Base-by-base conservation (phyloP, 2,329 filamentous ascomycete species). In the Xylariaceae sp. region DNA sequence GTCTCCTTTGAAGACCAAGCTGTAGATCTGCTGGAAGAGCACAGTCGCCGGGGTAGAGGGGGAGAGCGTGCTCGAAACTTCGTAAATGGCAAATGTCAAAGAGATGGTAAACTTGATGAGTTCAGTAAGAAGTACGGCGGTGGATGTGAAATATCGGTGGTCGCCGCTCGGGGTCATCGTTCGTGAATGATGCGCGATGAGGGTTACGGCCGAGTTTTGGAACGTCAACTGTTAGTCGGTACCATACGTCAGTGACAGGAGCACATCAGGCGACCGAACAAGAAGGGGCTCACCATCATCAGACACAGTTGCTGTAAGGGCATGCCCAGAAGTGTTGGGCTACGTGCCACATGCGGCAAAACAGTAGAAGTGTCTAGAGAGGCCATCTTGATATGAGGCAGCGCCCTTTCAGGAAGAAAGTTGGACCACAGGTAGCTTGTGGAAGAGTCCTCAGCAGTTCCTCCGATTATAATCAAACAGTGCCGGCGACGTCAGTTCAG, bases 131-230 rank as follows among this genome's bases (percentile, higher is more conserved):
- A 97, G 90, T 57, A 99, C 90, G 49, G 93, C 92, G 8, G 94
- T 97, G 48, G 92, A 97, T 45, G 93, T 88, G 68, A 94, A 90
- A 75, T 97, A 97, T 72, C 92, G 88, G 71, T 92, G 90, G 66
- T 91, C 90, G 72, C 88, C 86, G 8, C 83, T 80, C 8, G 87
- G 82, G n/a, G 92, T 89, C 92, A 97, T 97, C 62, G 95, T 86
- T 65, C 92, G 86, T 35, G 92, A 96, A 75, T 97, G 96, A 77
- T 97, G 93, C 82, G 96, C 89, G 58, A 97, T 85, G 66, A 93
- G 77, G 62, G 91, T 91, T 62, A 92, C 79, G 30, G 86, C 87
- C 6, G 88, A 91, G 72, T 92, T 92, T 77, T 92, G 88, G 64
- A 90, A 85, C 34, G 87, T 90, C 69, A 93, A 81, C 89, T 92